Conservation (phyloP, 73 alveolate species). For the Paramecium bursaria region DNA sequence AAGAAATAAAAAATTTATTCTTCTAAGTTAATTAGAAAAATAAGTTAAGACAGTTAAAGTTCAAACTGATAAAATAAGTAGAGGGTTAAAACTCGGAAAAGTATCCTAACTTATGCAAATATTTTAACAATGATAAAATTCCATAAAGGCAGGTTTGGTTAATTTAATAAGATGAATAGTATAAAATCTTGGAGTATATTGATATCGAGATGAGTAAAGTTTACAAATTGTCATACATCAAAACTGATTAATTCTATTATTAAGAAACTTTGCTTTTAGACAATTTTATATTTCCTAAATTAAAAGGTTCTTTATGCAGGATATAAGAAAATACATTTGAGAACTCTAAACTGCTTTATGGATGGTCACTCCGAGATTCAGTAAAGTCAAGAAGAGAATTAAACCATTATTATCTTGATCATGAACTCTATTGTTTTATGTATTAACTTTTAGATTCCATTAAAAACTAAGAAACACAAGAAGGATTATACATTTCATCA, state of each 20-base stretch:
- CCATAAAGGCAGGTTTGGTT: slow-evolving; percentile 16
- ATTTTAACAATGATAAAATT: neutral
- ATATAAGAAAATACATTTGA: neutral
- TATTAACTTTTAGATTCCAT: slow-evolving; percentile 2
- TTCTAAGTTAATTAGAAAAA: neutral
- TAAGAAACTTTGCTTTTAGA: slow-evolving; percentile 14
- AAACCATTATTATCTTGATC: neutral
- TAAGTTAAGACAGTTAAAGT: neutral
- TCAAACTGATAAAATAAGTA: neutral
- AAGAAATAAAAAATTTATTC: slow-evolving; percentile 1
- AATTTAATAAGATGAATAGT: neutral
- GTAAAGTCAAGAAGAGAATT: slow-evolving; percentile 12
- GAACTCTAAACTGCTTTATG: slow-evolving; percentile 23
- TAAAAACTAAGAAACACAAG: neutral
- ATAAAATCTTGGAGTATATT: neutral
- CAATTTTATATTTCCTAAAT: neutral
- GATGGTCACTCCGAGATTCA: slow-evolving; percentile 47
- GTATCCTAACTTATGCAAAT: neutral
- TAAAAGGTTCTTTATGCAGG: slow-evolving; percentile 19
- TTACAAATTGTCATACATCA: neutral
- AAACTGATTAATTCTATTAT: too few species aligned
- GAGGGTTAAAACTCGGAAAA: neutral
- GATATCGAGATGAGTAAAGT: neutral
- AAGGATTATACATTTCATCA: neutral
- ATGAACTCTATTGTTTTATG: slow-evolving; percentile 5